Base-by-base conservation (phyloP, 345 rosid species). In the Kandelia obovata region DNA sequence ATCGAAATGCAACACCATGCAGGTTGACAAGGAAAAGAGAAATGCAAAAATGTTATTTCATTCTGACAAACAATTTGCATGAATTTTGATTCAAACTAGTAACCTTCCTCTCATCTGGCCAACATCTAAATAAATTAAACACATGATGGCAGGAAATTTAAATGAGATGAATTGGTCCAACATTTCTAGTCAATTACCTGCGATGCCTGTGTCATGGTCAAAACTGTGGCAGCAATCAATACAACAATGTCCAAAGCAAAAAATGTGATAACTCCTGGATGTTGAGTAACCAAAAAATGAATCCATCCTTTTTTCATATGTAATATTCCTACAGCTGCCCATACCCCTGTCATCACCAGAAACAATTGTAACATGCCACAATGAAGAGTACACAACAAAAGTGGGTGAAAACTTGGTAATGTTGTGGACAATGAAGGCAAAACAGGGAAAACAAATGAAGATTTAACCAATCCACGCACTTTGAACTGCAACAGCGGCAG, bases 241-340 rank as follows among this genome's bases (percentile, higher is more conserved):
- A 89, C 66, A 37, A 85, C 28, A 0, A 73, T 34, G 81, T 92
- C 97, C 28, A 95, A 62, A 72, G 77, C 56, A 61, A 95, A 73
- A 82, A 95, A 95, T 56, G 72, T 79, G 15, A 81, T 82, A 62
- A 84, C 67, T 25, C 93, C 96, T 2, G 91, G 89, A 82, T 92
- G 92, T 55, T 90, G 86, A 71, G 73, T 73, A 57, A 83, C 68
- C 64, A 88, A 34, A 77, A 76, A 80, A 30, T 71, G 96, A 81
- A 90, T 67, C 96, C 90, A 84, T 64, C 88, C 79, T 76, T 81
- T 77, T 53, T 70, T 85, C 34, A 62, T 66, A 67, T 77, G 81
- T 68, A 79, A 66, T 56, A 78, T 53, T 27, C 77, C 73, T 34
- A 71, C 76, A 53, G 83, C 81, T 23, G 85, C 75, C 92, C 90